Evolutionary conservation across 768 basidiomycete genomes (phyloP), one percentile per base, ranked within the genome.

Genomic region (Fomitopsis pulvina): DNA sequence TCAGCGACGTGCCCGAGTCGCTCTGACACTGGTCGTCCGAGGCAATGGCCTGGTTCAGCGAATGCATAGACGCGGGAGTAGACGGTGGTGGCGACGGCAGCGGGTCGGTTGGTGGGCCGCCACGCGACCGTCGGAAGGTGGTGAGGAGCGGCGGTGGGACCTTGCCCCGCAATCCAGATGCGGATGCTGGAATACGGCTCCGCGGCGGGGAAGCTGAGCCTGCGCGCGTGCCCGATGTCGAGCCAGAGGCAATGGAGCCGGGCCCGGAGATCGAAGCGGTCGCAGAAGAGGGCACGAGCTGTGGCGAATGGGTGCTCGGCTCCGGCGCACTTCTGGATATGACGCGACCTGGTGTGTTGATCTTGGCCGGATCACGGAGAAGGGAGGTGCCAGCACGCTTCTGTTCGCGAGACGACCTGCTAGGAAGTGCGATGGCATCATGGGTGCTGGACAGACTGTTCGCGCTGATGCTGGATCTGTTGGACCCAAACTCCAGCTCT

Each of bases 41-140:
- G 18, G 9, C 22, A 12, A 12, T 26, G 22, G 5, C 9, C 34
- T 18, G 34, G 4, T 37, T 37, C 14, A 14, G 14, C 14, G 34
- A 37, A 25, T 10, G 44, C 5, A n/a, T 28, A 5, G 44, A 45
- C 16, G 28, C 9, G 8, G 46, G 32, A 24, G 46, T 8, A 38
- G 12, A 10, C 21, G 21, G 30, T 8, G 53, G 56, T 1, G 53
- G 53, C 20, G 50, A 51, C 1, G 57, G 57, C 20, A 56, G 50
- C 6, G 57, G 57, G 20, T 58, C 57, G 22, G 51, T 54, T 11
- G 57, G 57, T 1, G 57, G 57, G 1, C 53, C 51, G 12, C 50
- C 49, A 9, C 30, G 37, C 24, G 50, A 45, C 18, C 52, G 44
- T 25, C 53, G 50, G 51, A 52, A 56, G 2, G 51, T 55, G 16